Conservation (phyloP, 2,329 filamentous ascomycete genomes). For the Microdochium paspali region DNA sequence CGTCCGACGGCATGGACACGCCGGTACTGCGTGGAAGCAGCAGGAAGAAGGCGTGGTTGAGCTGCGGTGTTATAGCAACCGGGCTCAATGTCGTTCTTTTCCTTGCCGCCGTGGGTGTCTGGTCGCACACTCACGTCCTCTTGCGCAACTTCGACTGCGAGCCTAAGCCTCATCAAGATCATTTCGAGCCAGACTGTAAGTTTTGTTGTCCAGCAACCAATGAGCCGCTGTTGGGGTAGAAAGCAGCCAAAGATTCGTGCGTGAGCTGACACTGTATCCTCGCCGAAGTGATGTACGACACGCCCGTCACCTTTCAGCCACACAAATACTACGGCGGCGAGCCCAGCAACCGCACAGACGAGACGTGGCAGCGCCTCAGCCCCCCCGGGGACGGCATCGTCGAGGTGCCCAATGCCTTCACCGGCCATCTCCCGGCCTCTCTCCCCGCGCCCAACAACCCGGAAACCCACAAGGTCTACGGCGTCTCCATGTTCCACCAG, state of each 20-base stretch:
- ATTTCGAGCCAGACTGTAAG: background rate
- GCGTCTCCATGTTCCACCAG: slow-evolving; percentile 11
- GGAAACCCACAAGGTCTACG: background rate
- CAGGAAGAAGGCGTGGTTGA: background rate
- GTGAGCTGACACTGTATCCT: too few relatives aligned
- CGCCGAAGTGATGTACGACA: background rate
- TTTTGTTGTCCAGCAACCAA: background rate
- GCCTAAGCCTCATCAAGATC: background rate
- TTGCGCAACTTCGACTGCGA: background rate
- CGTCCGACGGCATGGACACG: background rate
- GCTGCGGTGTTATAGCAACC: background rate
- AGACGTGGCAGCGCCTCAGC: background rate
- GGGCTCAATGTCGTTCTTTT: background rate
- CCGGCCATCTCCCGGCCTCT: background rate
- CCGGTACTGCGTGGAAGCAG: background rate
- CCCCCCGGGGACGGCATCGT: background rate
- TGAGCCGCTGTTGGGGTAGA: background rate
- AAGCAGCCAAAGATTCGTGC: too few relatives aligned
- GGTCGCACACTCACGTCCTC: background rate
- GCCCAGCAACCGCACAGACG: background rate
- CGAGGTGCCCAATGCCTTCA: background rate
- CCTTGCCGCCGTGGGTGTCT: background rate
- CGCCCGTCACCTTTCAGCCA: background rate
- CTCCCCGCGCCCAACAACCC: background rate
- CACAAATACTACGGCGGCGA: background rate